A percentile compares a stretch with the other conserved stretches of the same genome.
phyloP scores from a whole-genome alignment of 78 protist genomes.

The Dictyostelium brefeldianum region DNA sequence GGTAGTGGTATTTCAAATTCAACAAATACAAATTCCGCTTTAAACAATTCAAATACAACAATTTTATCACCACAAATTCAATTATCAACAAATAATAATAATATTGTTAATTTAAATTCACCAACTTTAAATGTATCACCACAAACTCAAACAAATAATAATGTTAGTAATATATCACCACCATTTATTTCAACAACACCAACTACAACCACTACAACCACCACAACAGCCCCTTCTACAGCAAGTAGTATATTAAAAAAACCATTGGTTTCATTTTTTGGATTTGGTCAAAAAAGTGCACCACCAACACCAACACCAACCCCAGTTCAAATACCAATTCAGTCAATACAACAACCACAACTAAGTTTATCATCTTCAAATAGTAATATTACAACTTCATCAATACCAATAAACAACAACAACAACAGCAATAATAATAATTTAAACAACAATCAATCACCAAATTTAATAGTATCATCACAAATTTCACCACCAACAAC shows the following conservation, averaged over 20 bases:
- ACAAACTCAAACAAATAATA: not conserved
- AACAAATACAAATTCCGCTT: not conserved
- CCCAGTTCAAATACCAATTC: not conserved
- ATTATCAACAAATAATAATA: not conserved
- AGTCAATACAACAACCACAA: not conserved
- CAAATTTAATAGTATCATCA: not conserved
- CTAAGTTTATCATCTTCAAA: not conserved
- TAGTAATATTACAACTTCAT: not conserved
- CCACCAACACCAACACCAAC: constrained; percentile 5
- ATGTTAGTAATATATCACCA: not conserved
- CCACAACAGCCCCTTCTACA: not conserved
- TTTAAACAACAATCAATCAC: not conserved
- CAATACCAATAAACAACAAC: not conserved
- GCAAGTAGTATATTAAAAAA: constrained; percentile 10
- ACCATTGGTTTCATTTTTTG: constrained; percentile 66
- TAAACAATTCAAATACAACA: not conserved
- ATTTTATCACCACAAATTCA: not conserved
- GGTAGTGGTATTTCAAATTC: not conserved
- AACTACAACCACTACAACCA: not conserved
- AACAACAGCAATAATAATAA: not conserved
- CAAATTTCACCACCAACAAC: constrained; percentile 7
- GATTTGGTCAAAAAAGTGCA: constrained; percentile 45
- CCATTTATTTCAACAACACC: not conserved
- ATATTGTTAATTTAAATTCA: not conserved
- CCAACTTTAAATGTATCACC: not conserved